These are phyloP conservation scores for Talaromyces sp. DNA, from an alignment of 2,329 filamentous ascomycete species.

Conservation along the genomic window DNA sequence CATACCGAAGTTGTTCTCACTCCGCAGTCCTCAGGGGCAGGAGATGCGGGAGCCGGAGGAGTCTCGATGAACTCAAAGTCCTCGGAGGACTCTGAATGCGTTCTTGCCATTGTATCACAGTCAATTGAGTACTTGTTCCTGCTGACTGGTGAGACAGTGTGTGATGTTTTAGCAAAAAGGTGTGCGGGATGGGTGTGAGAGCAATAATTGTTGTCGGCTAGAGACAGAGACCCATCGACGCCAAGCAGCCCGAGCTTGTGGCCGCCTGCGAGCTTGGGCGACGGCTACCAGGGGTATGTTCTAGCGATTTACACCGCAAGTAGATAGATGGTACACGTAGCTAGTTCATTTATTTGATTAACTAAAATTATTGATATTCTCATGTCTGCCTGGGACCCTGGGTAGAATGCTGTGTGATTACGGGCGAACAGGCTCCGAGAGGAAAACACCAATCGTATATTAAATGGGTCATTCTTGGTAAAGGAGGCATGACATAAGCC, in stretches of 20 bases:
- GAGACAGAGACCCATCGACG: background rate
- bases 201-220: constrained; percentile 5
- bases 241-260: constrained; percentile 7
- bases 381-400: too few relatives aligned
- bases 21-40: constrained; percentile 53
- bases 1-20: constrained; percentile 57
- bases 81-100: constrained; percentile 42
- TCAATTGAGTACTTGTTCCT: constrained; percentile 23
- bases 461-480: too few relatives aligned
- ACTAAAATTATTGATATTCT: too few relatives aligned
- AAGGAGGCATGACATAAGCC: background rate
- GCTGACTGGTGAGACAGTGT: constrained; percentile 19
- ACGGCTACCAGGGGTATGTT: background rate
- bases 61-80: constrained; percentile 55
- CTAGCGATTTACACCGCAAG: background rate
- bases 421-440: too few relatives aligned
- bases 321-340: background rate
- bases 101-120: constrained; percentile 33
- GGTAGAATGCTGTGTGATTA: background rate
- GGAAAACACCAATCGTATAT: too few relatives aligned
- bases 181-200: constrained; percentile 14
- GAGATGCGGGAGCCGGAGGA: constrained; percentile 51
- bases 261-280: background rate
- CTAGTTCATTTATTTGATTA: background rate
- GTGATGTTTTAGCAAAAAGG: constrained; percentile 8